These are phyloP conservation scores for Fistulinella cinereoalba DNA, from an alignment of 1,284 basidiomycete species.

Conservation along the genomic window DNA sequence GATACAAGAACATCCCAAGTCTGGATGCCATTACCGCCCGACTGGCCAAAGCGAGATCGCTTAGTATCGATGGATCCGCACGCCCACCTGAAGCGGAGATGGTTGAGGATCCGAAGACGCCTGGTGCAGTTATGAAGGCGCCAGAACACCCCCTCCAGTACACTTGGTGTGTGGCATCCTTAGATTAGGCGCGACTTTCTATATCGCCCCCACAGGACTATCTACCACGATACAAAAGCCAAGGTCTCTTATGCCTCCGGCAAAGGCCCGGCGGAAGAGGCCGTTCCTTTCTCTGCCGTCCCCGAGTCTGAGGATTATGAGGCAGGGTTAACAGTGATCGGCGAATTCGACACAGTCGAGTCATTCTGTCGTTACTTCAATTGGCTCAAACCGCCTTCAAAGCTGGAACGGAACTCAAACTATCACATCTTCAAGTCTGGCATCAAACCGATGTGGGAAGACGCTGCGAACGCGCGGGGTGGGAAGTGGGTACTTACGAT, in stretches of 20 bases:
- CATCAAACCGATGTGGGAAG: slow-evolving; percentile 96
- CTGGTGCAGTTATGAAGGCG: slow-evolving; percentile 66
- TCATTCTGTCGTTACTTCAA: slow-evolving; percentile 93
- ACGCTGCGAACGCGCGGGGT: slow-evolving; percentile 84
- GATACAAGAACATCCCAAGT: slow-evolving; percentile 83
- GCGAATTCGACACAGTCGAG: slow-evolving; percentile 84
- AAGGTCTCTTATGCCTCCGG: slow-evolving; percentile 57
- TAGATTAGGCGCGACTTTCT: background rate
- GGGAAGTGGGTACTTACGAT: slow-evolving; percentile 95
- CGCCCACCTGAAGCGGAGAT: slow-evolving; percentile 72
- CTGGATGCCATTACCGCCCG: slow-evolving; percentile 78
- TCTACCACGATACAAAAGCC: slow-evolving; percentile 85
- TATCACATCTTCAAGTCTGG: slow-evolving; percentile 93
- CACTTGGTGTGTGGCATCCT: slow-evolving; percentile 58
- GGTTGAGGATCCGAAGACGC: slow-evolving; percentile 77
- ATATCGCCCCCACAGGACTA: slow-evolving; percentile 54
- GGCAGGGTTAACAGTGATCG: slow-evolving; percentile 73
- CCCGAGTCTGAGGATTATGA: slow-evolving; percentile 72
- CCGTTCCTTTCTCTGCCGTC: slow-evolving; percentile 28
- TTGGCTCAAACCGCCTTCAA: slow-evolving; percentile 88
- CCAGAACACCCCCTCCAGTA: slow-evolving; percentile 83
- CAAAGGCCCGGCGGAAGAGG: slow-evolving; percentile 29
- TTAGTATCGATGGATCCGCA: slow-evolving; percentile 69
- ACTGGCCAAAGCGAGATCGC: slow-evolving; percentile 60
- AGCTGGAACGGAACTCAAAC: slow-evolving; percentile 84